Conservation (phyloP, 2,329 filamentous ascomycete genomes). For the Pseudogymnoascus sp. region DNA sequence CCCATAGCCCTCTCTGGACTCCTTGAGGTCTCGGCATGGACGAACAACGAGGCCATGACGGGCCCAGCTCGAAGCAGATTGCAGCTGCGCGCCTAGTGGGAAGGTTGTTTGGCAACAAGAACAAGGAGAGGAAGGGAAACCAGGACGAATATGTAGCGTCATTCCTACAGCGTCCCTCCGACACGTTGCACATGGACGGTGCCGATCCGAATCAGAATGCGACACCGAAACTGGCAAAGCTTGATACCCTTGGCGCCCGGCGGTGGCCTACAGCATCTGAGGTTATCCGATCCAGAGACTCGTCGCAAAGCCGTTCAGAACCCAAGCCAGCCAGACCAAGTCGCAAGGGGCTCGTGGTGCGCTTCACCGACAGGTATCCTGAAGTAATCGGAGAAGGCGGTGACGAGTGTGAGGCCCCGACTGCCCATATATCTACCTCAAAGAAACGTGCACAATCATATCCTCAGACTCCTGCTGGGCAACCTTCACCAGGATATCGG, state of each 20-base stretch:
- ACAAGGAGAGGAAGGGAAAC: slow-evolving; percentile 31
- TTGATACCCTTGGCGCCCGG: slow-evolving; percentile 41
- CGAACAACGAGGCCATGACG: not conserved
- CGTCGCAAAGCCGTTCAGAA: slow-evolving; percentile 20
- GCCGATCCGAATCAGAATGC: slow-evolving; percentile 33
- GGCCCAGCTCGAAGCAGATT: slow-evolving; percentile 16
- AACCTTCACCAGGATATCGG: not conserved
- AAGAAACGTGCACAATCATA: slow-evolving; percentile 34
- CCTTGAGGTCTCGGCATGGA: not conserved
- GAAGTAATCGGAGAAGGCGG: slow-evolving; percentile 86
- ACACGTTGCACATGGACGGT: slow-evolving; percentile 47
- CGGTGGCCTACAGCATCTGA: slow-evolving; percentile 42
- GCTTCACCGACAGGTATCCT: slow-evolving; percentile 63
- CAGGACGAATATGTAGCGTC: slow-evolving; percentile 44
- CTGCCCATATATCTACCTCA: slow-evolving; percentile 59
- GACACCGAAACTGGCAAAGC: slow-evolving; percentile 21
- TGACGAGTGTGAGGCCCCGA: slow-evolving; percentile 69
- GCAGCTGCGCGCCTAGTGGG: slow-evolving; percentile 48
- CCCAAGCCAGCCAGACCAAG: slow-evolving; percentile 30
- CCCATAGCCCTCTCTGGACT: not conserved
- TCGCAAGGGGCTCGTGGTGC: slow-evolving; percentile 64
- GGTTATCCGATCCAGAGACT: slow-evolving; percentile 21
- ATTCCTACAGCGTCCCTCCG: slow-evolving; percentile 48
- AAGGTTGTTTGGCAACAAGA: slow-evolving; percentile 37
- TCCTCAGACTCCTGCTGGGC: slow-evolving; percentile 11